Base-by-base conservation (phyloP, 1,284 basidiomycete genomes). In the Pyrrhoderma noxium region DNA sequence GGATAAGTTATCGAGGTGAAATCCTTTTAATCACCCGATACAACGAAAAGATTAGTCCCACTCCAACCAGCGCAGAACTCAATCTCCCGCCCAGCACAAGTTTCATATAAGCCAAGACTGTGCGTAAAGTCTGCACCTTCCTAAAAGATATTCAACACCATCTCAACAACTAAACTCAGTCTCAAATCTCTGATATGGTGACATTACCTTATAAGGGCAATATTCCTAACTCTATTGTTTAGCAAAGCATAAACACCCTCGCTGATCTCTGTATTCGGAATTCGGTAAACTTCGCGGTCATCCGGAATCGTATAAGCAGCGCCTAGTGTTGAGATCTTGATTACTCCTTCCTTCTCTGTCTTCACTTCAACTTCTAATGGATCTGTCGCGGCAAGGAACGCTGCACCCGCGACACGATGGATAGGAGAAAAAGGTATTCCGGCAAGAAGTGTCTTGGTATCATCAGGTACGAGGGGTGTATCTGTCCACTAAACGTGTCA, bases 351-450 rank as follows among this genome's bases (percentile, higher is more conserved):
- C 27, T 31, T 31, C 11, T 31, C 27, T 31, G 27, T 31, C 11
- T 31, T 31, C 11, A 40, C 38, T 8, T 16, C 38, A 21, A 40
- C n/a, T n/a, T 40, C 38, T 40, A 4, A 8, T 8, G n/a, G 8
- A 53, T 79, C 67, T 3, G 75, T 75, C 27, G 76, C 76, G 46
- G 73, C 69, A 54, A 72, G 70, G 55, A 79, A 70, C 43, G 77
- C 72, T 1, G 77, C 71, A 3, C 71, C 73, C 14, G 74, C 75
- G 25, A 80, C 67, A 31, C 75, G 72, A 8, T 64, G 58, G 7
- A 77, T 64, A n/a, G 76, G 71, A 1, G 72, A 69, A 21, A 73
- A 59, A 4, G 79, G 79, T 25, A 79, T 67, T 5, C 79, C 78
- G 0, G 74, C 72, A 8, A 80, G 64, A 46, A 73, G 39, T 25